Conservation (phyloP, 2,329 filamentous ascomycete species). For the Colletotrichum viniferum region DNA sequence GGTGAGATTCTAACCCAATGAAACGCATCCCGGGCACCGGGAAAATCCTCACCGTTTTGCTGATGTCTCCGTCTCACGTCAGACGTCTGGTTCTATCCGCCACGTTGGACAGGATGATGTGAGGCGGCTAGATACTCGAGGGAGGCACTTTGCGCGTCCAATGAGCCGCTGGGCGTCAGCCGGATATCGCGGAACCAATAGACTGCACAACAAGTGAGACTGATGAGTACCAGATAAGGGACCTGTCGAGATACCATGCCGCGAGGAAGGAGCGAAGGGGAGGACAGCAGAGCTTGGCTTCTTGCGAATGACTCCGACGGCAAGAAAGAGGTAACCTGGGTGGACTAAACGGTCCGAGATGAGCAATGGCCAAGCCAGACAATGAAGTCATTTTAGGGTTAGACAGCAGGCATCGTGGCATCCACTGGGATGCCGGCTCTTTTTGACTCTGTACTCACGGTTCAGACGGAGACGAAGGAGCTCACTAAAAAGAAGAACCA, state of each 20-base stretch:
- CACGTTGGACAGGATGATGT: neutral
- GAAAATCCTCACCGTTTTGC: neutral
- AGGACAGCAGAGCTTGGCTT: neutral
- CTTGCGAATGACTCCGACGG: neutral
- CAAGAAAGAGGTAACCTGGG: neutral
- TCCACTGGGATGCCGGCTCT: neutral
- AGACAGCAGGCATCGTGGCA: neutral
- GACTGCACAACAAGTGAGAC: neutral
- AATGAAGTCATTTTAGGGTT: conserved; percentile 5
- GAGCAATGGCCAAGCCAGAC: neutral
- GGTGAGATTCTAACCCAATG: neutral
- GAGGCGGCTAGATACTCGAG: neutral
- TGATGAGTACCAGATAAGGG: neutral
- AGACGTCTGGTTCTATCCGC: neutral
- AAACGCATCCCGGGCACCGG: neutral
- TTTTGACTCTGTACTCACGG: neutral
- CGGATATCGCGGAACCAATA: neutral
- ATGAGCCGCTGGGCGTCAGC: neutral
- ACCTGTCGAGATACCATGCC: neutral
- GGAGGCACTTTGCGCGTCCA: neutral
- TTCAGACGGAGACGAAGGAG: neutral
- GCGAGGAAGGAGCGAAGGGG: neutral
- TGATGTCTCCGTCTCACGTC: neutral
- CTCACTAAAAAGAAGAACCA: too few species aligned
- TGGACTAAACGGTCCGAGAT: neutral